Base-by-base conservation (phyloP, 2,329 filamentous ascomycete species). In the Aschersonia sp. region DNA sequence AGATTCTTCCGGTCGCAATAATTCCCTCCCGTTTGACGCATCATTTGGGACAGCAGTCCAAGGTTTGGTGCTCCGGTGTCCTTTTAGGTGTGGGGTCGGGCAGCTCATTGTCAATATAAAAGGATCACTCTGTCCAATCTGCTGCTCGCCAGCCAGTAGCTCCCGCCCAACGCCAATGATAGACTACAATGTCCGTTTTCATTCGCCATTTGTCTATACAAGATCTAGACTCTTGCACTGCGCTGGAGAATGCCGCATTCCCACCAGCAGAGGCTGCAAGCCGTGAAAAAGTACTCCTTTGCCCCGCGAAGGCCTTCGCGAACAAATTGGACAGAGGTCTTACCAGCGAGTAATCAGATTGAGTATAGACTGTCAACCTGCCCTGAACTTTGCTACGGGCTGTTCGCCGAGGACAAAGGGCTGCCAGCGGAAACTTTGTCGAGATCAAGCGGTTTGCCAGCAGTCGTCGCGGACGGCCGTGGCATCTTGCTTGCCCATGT, bases 241-340 rank as follows among this genome's bases (percentile, higher is more conserved):
- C 47, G 5, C 54, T 62, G 2, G 60, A 62, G 31, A 52, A 58
- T 1, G 54, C 58, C 0, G 58, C 59, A 0, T 62, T 62, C 41
- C 59, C 59, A 5, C 55, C 59, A 1, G 53, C 53, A 0, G 56
- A 60, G 35, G 60, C 56, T 4, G 60, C 60, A 3, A 56, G 56
- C 46, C 56, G 53, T 14, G 56, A 58, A 48, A 60, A 60, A 51
- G 59, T 59, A 33, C 42, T 5, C 10, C 42, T 11, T 43, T 30
- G 10, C 42, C 42, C 3, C 8, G 42, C 40, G 7, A 12, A 7
- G 35, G 40, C 9, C 8, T 30, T n/a, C 6, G 9, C 9, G 5
- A 12, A 8, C 10, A 11, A 40, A 46, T 33, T 39, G 45, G 43
- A n/a, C 10, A 30, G 7, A 11, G 43, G n/a, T 22, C 1, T 54